Percentiles rank a stretch among this genome's conserved stretches.
phyloP scores from a whole-genome alignment of 441 rosid genomes.

The Raphanus hybrid region DNA sequence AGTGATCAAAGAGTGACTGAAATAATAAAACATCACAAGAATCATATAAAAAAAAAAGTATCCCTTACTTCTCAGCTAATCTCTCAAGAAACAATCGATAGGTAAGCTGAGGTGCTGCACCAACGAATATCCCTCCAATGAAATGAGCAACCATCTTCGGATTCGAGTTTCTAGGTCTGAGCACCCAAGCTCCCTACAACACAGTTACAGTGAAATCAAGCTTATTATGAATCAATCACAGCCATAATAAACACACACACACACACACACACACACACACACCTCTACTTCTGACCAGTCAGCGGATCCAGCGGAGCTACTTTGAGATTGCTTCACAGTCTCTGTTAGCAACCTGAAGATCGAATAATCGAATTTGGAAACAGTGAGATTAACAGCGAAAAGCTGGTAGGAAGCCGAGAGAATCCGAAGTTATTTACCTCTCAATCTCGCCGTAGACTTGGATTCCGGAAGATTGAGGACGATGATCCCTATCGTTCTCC shows the following conservation, averaged over 20 bases:
- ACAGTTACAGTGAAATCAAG: background rate
- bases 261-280: too few relatives aligned
- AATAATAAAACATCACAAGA: background rate
- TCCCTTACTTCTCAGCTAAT: constrained; percentile 76
- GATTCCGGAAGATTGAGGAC: constrained; percentile 55
- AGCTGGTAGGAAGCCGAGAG: background rate
- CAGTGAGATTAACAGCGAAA: background rate
- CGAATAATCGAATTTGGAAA: background rate
- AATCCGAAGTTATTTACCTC: too few relatives aligned
- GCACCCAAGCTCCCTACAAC: constrained; percentile 92
- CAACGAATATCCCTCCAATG: constrained; percentile 93
- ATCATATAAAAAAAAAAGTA: background rate
- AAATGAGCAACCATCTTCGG: constrained; percentile 89
- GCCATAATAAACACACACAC: background rate
- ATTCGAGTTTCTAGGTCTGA: constrained; percentile 65
- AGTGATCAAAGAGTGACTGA: background rate
- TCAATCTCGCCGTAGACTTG: constrained; percentile 84
- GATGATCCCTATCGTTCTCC: constrained; percentile 43
- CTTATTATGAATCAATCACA: background rate
- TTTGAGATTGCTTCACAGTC: constrained; percentile 72
- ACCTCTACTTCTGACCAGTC: constrained; percentile 89
- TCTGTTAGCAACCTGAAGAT: constrained; percentile 73
- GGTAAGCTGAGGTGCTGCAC: constrained; percentile 97
- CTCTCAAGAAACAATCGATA: constrained; percentile 95
- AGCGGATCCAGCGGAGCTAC: constrained; percentile 55